Percentiles rank a stretch among this genome's conserved stretches.
Evolutionary conservation across 179 eudicot genomes (phyloP).

Genomic region (Beta corolliflora): DNA sequence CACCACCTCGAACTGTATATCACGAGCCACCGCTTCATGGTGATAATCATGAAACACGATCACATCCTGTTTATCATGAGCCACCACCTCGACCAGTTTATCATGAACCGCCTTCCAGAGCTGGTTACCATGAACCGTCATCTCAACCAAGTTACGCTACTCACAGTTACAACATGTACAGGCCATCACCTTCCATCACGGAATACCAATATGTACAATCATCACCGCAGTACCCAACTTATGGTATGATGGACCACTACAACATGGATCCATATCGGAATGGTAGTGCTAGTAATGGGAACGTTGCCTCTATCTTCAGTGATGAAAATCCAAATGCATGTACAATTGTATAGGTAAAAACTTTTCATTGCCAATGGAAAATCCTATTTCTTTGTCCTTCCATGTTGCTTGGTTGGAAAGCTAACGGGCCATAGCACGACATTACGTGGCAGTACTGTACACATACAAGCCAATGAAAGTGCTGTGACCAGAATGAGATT

Average conservation of each 20-base stretch:
- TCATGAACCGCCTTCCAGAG: conserved; percentile 27
- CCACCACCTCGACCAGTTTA: conserved; percentile 14
- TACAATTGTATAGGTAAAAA: conserved; percentile 51
- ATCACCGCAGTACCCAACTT: conserved; percentile 43
- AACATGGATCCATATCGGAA: conserved; percentile 43
- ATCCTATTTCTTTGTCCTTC: conserved; percentile 20
- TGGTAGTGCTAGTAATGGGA: conserved; percentile 43
- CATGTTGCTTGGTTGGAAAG: conserved; percentile 26
- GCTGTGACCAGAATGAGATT: conserved; percentile 46
- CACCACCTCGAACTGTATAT: conserved; percentile 16
- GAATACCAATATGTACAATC: conserved; percentile 50
- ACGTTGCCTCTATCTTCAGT: conserved; percentile 68
- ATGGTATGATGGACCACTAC: conserved; percentile 44
- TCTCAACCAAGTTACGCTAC: conserved; percentile 37
- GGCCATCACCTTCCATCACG: conserved; percentile 60
- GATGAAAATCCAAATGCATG: conserved; percentile 98
- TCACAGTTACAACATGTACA: conserved; percentile 57
- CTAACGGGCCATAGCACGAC: conserved; percentile 13
- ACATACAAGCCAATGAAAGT: conserved; percentile 34
- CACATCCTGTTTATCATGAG: conserved; percentile 17
- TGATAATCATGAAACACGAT: conserved; percentile 18
- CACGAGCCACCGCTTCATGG: conserved; percentile 25
- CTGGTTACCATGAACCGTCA: conserved; percentile 32
- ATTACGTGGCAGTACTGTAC: conserved; percentile 29
- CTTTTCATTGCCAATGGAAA: conserved; percentile 15